phyloP scores from a whole-genome alignment of 495 filamentous ascomycete genomes.

The Aspergillus coremiiformis region DNA sequence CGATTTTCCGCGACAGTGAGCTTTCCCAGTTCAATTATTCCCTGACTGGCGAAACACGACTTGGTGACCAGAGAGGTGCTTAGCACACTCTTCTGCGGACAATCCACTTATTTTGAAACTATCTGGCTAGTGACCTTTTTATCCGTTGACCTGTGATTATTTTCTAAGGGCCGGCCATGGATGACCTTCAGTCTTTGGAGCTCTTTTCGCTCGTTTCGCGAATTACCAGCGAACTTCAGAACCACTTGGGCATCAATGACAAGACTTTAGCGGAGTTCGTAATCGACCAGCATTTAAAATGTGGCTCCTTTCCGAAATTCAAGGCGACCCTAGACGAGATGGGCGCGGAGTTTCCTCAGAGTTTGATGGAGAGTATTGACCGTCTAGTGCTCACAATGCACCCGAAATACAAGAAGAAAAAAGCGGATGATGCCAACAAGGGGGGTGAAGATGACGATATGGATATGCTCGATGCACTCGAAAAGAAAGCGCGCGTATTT shows the following conservation, averaged over 20 bases:
- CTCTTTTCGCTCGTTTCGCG: constrained; percentile 89
- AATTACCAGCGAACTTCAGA: constrained; percentile 88
- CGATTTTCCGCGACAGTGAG: constrained; percentile 37
- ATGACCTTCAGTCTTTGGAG: constrained; percentile 84
- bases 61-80: constrained; percentile 1
- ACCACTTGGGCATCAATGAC: constrained; percentile 87
- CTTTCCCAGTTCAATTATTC: constrained; percentile 11
- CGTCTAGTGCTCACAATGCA: constrained; percentile 84
- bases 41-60: constrained; percentile 4
- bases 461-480: constrained; percentile 41
- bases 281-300: constrained; percentile 81
- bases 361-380: constrained; percentile 85
- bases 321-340: constrained; percentile 61
- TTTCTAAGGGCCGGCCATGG: constrained; percentile 48
- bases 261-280: constrained; percentile 94
- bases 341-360: constrained; percentile 82
- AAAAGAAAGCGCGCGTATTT: constrained; percentile 70
- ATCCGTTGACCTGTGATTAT: neutral
- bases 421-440: constrained; percentile 17
- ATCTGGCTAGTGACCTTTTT: neutral
- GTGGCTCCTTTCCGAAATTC: constrained; percentile 59
- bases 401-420: constrained; percentile 62
- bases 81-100: neutral
- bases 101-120: neutral
- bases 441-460: constrained; percentile 22